Evolutionary conservation across 1,284 basidiomycete genomes (phyloP).

Genomic region (Anthracocystis walkeri): DNA sequence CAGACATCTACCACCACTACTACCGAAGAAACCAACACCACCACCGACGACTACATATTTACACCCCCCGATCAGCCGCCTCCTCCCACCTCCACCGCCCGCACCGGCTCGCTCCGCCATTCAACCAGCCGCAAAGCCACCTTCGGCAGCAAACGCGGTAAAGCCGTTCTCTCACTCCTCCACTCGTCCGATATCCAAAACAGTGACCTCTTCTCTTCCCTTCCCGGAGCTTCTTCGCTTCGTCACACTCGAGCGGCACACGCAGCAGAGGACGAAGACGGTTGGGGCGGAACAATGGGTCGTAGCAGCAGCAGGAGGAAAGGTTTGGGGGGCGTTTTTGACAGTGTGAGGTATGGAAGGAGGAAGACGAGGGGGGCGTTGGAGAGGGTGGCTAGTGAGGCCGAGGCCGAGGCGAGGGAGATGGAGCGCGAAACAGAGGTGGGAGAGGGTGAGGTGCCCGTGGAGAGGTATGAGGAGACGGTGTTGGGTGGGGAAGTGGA

Average conservation of each 20-base stretch:
- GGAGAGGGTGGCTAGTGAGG: conserved; percentile 37
- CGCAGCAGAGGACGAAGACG: conserved; percentile 38
- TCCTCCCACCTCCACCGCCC: background rate
- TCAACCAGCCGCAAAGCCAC: conserved; percentile 34
- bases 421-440: conserved; percentile 26
- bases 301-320: conserved; percentile 29
- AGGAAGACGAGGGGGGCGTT: too few relatives aligned
- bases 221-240: conserved; percentile 30
- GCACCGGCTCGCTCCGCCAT: conserved; percentile 25
- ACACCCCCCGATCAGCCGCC: conserved; percentile 5
- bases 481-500: conserved; percentile 5
- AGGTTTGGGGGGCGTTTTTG: conserved; percentile 25
- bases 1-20: too few relatives aligned
- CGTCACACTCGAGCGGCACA: conserved; percentile 15
- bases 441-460: conserved; percentile 14
- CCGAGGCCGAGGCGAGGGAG: conserved; percentile 26
- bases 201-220: conserved; percentile 27
- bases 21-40: background rate
- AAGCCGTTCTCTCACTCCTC: conserved; percentile 41
- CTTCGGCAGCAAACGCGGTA: conserved; percentile 48
- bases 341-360: conserved; percentile 7
- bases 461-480: conserved; percentile 21
- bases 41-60: conserved; percentile 36
- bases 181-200: conserved; percentile 18
- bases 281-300: conserved; percentile 51